A percentile compares a stretch with the other conserved stretches of the same genome.
phyloP scores from a whole-genome alignment of 768 basidiomycete species.

The Sporobolomyces phaffii region DNA sequence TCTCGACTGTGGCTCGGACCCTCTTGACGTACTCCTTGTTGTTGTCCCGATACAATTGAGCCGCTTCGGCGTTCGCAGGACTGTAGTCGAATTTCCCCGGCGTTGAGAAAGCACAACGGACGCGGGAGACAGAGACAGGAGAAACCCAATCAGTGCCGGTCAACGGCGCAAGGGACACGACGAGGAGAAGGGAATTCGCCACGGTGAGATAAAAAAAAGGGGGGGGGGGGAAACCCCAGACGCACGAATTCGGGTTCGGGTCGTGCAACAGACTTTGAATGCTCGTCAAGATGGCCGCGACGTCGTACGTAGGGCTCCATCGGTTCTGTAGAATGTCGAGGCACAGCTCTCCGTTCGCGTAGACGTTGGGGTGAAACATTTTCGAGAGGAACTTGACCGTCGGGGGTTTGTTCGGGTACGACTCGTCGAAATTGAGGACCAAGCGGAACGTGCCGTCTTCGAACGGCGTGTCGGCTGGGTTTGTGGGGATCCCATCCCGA shows the following conservation, averaged over 20 bases:
- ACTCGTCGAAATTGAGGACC: slow-evolving; percentile 88
- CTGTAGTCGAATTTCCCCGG: no score
- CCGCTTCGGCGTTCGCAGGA: slow-evolving; percentile 97
- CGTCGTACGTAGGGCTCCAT: slow-evolving; percentile 98
- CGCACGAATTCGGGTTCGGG: slow-evolving; percentile 79
- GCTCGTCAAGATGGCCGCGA: slow-evolving; percentile 92
- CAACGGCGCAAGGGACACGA: no score
- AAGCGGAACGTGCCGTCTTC: slow-evolving; percentile 99
- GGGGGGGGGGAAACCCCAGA: neutral
- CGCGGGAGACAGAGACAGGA: no score
- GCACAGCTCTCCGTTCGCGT: slow-evolving; percentile 95
- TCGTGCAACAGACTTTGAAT: slow-evolving; percentile 95
- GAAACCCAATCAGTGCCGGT: no score
- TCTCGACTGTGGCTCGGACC: slow-evolving; percentile 88
- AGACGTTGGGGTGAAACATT: slow-evolving; percentile 99
- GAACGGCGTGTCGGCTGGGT: slow-evolving; percentile 97
- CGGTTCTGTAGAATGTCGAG: slow-evolving; percentile 97
- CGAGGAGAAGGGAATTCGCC: no score
- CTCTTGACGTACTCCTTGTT: slow-evolving; percentile 96
- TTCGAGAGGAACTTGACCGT: slow-evolving; percentile 80
- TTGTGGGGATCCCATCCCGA: no score
- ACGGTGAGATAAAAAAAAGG: no score
- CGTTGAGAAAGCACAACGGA: no score
- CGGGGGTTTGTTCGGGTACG: slow-evolving; percentile 97
- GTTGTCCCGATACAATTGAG: slow-evolving; percentile 90